Evolutionary conservation across 139 green algal species (phyloP).

Genomic region (Chlamydomonas asymmetrica): DNA sequence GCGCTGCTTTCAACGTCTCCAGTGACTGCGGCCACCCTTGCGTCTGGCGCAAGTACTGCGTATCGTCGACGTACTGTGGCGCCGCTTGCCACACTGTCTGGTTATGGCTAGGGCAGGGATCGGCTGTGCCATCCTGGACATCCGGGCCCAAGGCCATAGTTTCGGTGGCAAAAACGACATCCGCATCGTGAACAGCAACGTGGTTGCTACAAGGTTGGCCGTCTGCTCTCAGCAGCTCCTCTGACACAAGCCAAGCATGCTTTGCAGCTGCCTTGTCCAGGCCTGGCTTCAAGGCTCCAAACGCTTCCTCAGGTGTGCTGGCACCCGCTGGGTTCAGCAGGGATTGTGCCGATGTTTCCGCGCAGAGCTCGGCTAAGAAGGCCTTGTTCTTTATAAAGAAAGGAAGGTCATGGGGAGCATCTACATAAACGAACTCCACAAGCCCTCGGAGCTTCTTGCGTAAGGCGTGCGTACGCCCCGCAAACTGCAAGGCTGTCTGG

Average conservation of each 20-base stretch:
- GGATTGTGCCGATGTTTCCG: too few relatives aligned
- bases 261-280: constrained; percentile 16
- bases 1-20: constrained; percentile 34
- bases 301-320: too few relatives aligned
- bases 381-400: constrained; percentile 30
- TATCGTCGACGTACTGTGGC: constrained; percentile 27
- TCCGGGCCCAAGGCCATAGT: too few relatives aligned
- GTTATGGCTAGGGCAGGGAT: too few relatives aligned
- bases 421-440: constrained; percentile 78
- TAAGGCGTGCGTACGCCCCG: constrained; percentile 64
- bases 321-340: too few relatives aligned
- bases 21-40: constrained; percentile 63
- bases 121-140: too few relatives aligned
- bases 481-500: constrained; percentile 71
- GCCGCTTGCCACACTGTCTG: constrained; percentile 37
- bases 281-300: too few relatives aligned
- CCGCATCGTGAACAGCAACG: too few relatives aligned
- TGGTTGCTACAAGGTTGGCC: background rate
- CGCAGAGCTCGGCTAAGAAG: background rate
- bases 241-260: constrained; percentile 50
- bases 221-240: constrained; percentile 24
- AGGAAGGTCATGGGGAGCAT: constrained; percentile 81
- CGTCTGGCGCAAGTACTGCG: constrained; percentile 62
- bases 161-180: too few relatives aligned
- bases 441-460: constrained; percentile 59